Evolutionary conservation across 2,329 filamentous ascomycete species (phyloP).

Genomic region (Amauroascus verrucosus): DNA sequence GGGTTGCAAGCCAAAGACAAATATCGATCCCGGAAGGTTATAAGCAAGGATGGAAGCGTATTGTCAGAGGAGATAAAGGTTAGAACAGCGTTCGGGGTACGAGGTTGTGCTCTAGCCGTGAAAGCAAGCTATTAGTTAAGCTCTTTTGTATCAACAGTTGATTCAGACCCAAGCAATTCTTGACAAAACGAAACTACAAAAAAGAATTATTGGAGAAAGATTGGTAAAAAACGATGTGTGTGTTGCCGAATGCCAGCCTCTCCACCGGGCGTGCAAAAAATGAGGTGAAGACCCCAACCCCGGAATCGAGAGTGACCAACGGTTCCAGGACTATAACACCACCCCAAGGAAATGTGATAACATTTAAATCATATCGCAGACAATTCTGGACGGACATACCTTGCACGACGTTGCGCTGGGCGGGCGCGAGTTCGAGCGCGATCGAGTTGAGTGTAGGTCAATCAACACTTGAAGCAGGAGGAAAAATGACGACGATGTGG

Average conservation of each 20-base stretch:
- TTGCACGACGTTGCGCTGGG: slow-evolving; percentile 1
- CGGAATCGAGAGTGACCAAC: background rate
- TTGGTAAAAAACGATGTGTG: background rate
- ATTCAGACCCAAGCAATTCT: background rate
- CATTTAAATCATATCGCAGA: background rate
- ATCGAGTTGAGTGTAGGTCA: background rate
- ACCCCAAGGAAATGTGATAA: background rate
- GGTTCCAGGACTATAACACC: background rate
- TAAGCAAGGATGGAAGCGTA: background rate
- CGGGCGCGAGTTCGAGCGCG: background rate
- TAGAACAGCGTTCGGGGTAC: background rate
- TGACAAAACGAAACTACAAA: background rate
- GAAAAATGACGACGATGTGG: background rate
- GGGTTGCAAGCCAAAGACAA: background rate
- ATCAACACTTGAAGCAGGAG: background rate
- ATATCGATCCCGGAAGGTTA: background rate
- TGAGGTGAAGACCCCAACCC: background rate
- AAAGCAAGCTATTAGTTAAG: background rate
- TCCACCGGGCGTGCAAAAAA: background rate
- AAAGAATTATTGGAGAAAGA: background rate
- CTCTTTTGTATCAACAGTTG: background rate
- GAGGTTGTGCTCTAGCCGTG: background rate
- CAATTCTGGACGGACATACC: background rate
- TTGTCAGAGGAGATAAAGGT: background rate
- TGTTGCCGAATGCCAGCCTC: background rate